These are phyloP conservation scores for Colletotrichum noveboracense DNA, from an alignment of 2,329 filamentous ascomycete genomes.

Conservation along the genomic window DNA sequence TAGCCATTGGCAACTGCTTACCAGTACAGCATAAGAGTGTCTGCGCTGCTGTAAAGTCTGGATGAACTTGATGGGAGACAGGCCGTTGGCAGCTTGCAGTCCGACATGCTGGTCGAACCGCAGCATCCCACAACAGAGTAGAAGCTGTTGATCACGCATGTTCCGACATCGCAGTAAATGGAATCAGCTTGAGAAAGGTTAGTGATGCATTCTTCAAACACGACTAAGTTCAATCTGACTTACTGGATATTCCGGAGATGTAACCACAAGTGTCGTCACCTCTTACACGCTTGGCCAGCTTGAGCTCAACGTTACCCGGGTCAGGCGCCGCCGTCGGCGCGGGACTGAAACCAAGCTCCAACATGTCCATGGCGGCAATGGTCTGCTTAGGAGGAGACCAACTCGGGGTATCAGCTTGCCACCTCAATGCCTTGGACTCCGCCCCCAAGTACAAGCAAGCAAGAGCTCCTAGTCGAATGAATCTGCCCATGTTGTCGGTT, in stretches of 20 bases:
- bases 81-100: conserved; percentile 25
- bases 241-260: conserved; percentile 29
- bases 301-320: conserved; percentile 5
- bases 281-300: conserved; percentile 26
- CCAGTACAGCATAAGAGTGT: conserved; percentile 35
- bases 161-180: conserved; percentile 31
- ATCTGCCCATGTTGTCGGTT: conserved; percentile 25
- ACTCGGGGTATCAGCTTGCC: conserved; percentile 25
- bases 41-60: conserved; percentile 24
- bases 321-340: conserved; percentile 24
- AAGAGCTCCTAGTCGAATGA: conserved; percentile 23
- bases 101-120: conserved; percentile 26
- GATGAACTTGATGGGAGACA: conserved; percentile 31
- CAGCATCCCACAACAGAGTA: conserved; percentile 36
- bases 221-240: neutral
- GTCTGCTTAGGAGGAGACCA: conserved; percentile 33
- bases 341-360: conserved; percentile 21
- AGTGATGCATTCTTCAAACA: neutral
- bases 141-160: conserved; percentile 34
- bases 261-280: conserved; percentile 36
- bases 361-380: conserved; percentile 23
- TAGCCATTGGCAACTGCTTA: conserved; percentile 19
- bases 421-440: conserved; percentile 28
- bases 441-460: conserved; percentile 24
- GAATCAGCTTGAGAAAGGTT: conserved; percentile 17